Evolutionary conservation across 148 eudicot species (phyloP), one percentile per base, ranked within the genome.

Genomic region (Vaccinium vitisidaea): DNA sequence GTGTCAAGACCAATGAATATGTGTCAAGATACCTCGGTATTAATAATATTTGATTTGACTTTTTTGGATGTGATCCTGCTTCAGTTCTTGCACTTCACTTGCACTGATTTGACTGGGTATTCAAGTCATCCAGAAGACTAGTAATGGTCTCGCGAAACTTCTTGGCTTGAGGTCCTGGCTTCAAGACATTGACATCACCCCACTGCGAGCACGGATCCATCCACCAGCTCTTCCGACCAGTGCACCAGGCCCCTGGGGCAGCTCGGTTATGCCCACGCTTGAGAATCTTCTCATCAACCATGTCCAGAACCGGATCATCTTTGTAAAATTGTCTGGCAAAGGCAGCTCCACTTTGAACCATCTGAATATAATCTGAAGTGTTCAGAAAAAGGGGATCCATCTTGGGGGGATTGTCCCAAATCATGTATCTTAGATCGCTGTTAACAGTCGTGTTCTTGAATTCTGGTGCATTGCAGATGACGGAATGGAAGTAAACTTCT

Each of bases 401-500:
- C 82, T 91, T 97, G 8, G 99, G 99, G 82, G 99, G 99, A 86
- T 88, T 92, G 84, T 95, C 99, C 99, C 99, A 97, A 25, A 93
- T 91, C 93, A 94, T 90, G 90, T 89, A 97, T 84, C 99, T 94
- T 84, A 97, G 83, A 83, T 97, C 97, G 15, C 80, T 86, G 87
- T 94, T 94, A 75, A 95, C 92, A 8, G 99, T 97, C 10, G 95
- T 93, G 91, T 97, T 97, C 82, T 85, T 94, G 87, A 93, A 97
- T 81, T 97, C 94, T 0, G 90, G 95, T 74, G 95, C 80, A 73
- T 95, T 97, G 92, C 99, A 95, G 84, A 91, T 84, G 32, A 97
- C 96, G 0, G 98, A 85, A 71, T 95, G 99, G 89, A 97, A 97
- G 83, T 95, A 97, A 70, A 93, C 88, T 92, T 97, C 99, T 91